Base-by-base conservation (phyloP, 495 filamentous ascomycete genomes). In the Thozetella sp. region DNA sequence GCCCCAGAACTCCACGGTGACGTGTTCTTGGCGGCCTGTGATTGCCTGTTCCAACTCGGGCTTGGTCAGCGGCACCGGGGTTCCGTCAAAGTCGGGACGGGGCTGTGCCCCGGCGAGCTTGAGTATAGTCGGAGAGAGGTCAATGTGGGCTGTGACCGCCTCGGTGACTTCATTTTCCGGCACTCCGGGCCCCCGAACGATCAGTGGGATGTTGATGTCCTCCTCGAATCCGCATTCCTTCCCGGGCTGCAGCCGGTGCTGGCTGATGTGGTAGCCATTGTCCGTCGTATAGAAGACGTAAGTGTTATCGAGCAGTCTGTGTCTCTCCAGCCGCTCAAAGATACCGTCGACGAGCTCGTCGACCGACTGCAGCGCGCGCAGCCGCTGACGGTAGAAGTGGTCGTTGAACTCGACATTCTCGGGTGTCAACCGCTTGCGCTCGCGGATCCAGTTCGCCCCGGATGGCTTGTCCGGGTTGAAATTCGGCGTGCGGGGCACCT, bases 201-300 rank as follows among this genome's bases (percentile, higher is more conserved):
- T 75, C 3, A 92, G 73, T 0, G 90, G 89, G 1, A 93, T 82
- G 30, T 89, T 87, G 60, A 91, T 87, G 63, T 93, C 90, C 67
- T 90, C 87, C 61, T 91, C 88, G 54, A 84, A 92, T 1, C 87
- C 87, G 56, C 84, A 88, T 27, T 85, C 80, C 71, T 93, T 93
- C 2, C 89, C 90, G 1, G 89, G 88, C 12, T 86, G 85, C 26
- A 91, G 63, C 3, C 90, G 80, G 65, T 93, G 89, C 61, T 92
- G 89, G 23, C 88, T 84, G 54, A 92, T 89, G 61, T 91, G 88
- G 68, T 87, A 92, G 0, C 90, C 89, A 61, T 93, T 92, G 62
- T 92, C 90, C 0, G 84, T 87, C 1, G 88, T 88, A 67, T 88
- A 91, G 53, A 93, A 78, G 50, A 93, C 80, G 58, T 86, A 91